phyloP scores from a whole-genome alignment of 805 yeast genomes.

The Pichia nanzhaoensis region DNA sequence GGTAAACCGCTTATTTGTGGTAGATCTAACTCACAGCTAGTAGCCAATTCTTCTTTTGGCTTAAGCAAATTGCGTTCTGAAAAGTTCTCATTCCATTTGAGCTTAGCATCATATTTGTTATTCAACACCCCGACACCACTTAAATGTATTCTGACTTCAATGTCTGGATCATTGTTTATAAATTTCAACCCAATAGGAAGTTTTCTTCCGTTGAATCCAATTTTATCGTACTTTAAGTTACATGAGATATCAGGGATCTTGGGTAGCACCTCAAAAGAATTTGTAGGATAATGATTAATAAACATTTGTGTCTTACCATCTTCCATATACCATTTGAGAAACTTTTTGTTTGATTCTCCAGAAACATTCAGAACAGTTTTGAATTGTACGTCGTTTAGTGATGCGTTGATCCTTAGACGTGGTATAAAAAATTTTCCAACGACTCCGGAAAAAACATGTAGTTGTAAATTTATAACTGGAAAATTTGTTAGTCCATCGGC shows the following conservation, averaged over 20 bases:
- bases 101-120: conserved; percentile 10
- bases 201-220: conserved; percentile 29
- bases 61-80: conserved; percentile 6
- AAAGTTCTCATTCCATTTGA: conserved; percentile 18
- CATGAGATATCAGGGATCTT: conserved; percentile 32
- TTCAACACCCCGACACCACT: neutral
- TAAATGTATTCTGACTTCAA: conserved; percentile 1
- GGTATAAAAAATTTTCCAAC: conserved; percentile 24
- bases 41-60: neutral
- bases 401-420: conserved; percentile 14
- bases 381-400: conserved; percentile 13
- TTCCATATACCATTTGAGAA: conserved; percentile 12
- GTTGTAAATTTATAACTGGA: conserved; percentile 14
- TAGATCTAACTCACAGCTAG: conserved; percentile 13
- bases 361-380: conserved; percentile 5
- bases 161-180: conserved; percentile 26
- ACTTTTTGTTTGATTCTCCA: neutral
- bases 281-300: conserved; percentile 14
- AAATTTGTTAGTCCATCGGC: conserved; percentile 16
- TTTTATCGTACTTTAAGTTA: conserved; percentile 19
- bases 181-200: conserved; percentile 23
- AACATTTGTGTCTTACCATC: conserved; percentile 6
- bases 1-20: conserved; percentile 20
- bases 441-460: conserved; percentile 17
- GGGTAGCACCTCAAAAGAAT: conserved; percentile 31